Evolutionary conservation across 2,329 filamentous ascomycete genomes (phyloP), one percentile per base, ranked within the genome.

Genomic region (Phoma sp.): DNA sequence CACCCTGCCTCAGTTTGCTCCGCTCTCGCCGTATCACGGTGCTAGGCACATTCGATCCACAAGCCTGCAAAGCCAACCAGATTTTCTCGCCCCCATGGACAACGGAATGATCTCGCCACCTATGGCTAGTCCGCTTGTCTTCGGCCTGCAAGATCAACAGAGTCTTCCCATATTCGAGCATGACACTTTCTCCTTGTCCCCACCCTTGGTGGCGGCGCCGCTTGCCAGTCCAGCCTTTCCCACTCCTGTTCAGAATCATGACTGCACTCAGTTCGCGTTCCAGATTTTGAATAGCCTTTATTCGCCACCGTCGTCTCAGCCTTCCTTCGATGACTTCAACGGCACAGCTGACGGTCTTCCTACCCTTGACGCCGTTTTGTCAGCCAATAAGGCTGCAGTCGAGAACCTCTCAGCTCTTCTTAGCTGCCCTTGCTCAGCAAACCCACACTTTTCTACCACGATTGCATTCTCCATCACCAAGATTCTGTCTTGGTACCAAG

Each of bases 401-500:
- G 72, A 74, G 43, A 73, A 65, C 49, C 63, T 74, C 8, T 68
- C 71, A 33, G 62, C 69, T 8, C 61, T 74, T 3, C 65, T 74
- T 3, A 60, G 58, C 21, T 74, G 73, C 60, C 61, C 63, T n/a
- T 75, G 73, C 64, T 70, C 73, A 6, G 57, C 58, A 3, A 74
- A 73, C 51, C 73, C 73, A 3, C 72, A 74, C 56, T 75, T 72
- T 60, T 74, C 71, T n/a, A 69, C 71, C 2, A 74, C 70, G 2
- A 70, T 74, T 35, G 65, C 70, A 12, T 68, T 74, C 48, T 68
- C 67, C 6, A 72, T 73, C 19, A 64, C 63, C 33, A 74, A 74
- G 49, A 69, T 75, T 22, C 66, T 75, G n/a, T 69, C 70, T 1
- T 74, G 70, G 71, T 74, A 73, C 50, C 70, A 74, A 52, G 70